phyloP scores from a whole-genome alignment of 1,284 basidiomycete species.

The Sporisorium graminicola region DNA sequence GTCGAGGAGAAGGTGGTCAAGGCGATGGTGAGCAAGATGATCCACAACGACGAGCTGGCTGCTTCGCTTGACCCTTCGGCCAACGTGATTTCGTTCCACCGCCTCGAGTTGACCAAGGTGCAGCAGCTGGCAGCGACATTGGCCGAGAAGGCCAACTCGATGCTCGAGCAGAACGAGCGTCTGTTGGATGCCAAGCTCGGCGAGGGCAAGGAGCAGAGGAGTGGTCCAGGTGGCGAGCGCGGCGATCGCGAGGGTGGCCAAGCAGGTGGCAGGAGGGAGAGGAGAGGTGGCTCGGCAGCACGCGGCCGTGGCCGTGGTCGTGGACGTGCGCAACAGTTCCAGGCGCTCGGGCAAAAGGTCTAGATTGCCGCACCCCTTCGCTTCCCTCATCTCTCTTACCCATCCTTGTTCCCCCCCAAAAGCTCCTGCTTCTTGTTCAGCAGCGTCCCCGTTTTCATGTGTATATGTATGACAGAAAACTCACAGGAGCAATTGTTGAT shows the following conservation, averaged over 20 bases:
- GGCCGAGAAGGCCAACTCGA: conserved; percentile 84
- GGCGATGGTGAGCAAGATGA: conserved; percentile 97
- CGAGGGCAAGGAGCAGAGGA: conserved; percentile 55
- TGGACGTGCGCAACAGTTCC: conserved; percentile 63
- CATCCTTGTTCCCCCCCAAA: conserved; percentile 17
- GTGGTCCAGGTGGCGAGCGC: conserved; percentile 42
- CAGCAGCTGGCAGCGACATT: conserved; percentile 72
- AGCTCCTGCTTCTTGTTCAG: conserved; percentile 15
- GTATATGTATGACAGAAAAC: conserved; percentile 25
- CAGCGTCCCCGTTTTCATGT: not conserved
- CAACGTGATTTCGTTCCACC: conserved; percentile 89
- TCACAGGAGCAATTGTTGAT: conserved; percentile 17
- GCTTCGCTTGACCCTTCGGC: conserved; percentile 90
- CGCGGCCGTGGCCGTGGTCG: conserved; percentile 63
- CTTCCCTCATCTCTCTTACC: not conserved
- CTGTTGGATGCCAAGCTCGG: conserved; percentile 89
- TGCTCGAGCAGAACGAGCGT: conserved; percentile 98
- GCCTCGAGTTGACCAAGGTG: conserved; percentile 79
- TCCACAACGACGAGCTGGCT: conserved; percentile 95
- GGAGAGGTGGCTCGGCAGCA: conserved; percentile 58
- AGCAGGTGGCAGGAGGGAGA: conserved; percentile 53
- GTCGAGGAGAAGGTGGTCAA: conserved; percentile 84
- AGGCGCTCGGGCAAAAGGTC: conserved; percentile 62
- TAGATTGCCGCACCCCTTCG: conserved; percentile 11
- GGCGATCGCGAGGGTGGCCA: conserved; percentile 52